Evolutionary conservation across 2,329 filamentous ascomycete species (phyloP), one percentile per base, ranked within the genome.

Genomic region (Fusarium praegraminearum): DNA sequence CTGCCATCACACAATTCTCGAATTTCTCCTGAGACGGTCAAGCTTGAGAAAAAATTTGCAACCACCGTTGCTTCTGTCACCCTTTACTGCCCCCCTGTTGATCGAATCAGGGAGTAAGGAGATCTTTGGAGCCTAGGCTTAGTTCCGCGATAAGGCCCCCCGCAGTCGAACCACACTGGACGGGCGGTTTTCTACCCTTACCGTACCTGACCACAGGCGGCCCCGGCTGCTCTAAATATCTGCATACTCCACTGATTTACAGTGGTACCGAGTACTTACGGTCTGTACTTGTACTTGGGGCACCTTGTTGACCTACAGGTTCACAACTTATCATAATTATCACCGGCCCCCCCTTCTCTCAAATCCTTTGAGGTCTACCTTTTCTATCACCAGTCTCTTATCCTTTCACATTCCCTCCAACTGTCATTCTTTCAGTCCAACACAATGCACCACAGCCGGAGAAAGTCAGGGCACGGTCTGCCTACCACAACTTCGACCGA

Each of bases 401-500:
- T 62, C 49, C 45, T 57, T 59, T 40, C 11, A 45, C 36, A 43
- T 38, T 62, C 43, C 43, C 28, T 46, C 46, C 53, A 47, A 47
- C 50, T 46, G 54, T 50, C 32, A 43, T 38, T 51, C 52, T n/a
- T 57, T 63, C 54, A 49, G 40, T 51, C 43, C 51, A 44, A 52
- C 56, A 59, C 38, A 69, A 88, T 89, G 86, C 85, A 87, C 78
- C 86, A 89, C 77, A 83, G 82, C 62, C 84, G 86, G 73, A 83
- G 84, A 75, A 87, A 83, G 79, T 88, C 87, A 46, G 86, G 86
- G 65, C 84, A 86, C 78, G 80, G 78, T 73, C 82, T 83, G 64
- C 80, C 81, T 63, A 86, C 85, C 77, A 82, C 83, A 44, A 87
- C 86, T 57, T 81, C 81, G 78, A 87, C 86, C 43, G 87, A 88